Conservation (phyloP, 768 basidiomycete species). For the Phlegmacium glaucopus region DNA sequence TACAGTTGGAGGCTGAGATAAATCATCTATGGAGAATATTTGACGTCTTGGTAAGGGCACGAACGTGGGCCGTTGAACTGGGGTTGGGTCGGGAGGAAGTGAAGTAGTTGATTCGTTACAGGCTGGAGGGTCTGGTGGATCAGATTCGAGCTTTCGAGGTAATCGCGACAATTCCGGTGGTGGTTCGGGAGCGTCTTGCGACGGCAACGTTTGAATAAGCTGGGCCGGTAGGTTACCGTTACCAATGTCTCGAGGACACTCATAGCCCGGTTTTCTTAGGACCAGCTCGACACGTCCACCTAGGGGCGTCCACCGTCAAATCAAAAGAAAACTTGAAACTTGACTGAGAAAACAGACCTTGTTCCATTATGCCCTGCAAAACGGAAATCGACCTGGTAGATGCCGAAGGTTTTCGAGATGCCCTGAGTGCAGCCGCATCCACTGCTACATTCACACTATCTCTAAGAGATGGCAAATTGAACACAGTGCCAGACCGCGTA, state of each 20-base stretch:
- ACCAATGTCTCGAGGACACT: conserved; percentile 20
- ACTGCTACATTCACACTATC: conserved; percentile 24
- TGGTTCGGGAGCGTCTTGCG: neutral
- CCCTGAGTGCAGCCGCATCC: conserved; percentile 19
- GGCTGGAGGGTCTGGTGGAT: neutral
- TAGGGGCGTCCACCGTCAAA: conserved; percentile 28
- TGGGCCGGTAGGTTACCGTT: neutral
- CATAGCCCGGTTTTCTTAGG: conserved; percentile 42
- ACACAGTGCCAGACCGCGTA: conserved; percentile 12
- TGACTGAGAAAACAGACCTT: conserved; percentile 17
- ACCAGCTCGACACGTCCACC: conserved; percentile 59
- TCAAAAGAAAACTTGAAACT: neutral
- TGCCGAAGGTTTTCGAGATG: conserved; percentile 22
- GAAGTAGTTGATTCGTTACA: conserved; percentile 1
- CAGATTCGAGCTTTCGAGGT: neutral
- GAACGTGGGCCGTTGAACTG: conserved; percentile 32
- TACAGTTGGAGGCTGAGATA: conserved; percentile 16
- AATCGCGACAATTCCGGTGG: neutral
- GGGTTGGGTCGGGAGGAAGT: conserved; percentile 5
- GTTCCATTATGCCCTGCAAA: conserved; percentile 65
- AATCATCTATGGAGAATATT: conserved; percentile 28
- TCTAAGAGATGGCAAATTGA: conserved; percentile 1
- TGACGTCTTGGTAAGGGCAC: conserved; percentile 33
- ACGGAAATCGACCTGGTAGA: conserved; percentile 38
- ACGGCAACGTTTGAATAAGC: neutral